A percentile compares a stretch with the other conserved stretches of the same genome.
These are phyloP conservation scores for slime mould (Dictyostelium discoideum) DNA, from an alignment of 78 protist genomes.

Conservation along the genomic window dicty_2.7 NC_007088.5:7493501-7494000, in stretches of 20 bases:
- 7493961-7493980: background rate
- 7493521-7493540: too few species aligned
- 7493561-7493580: slow-evolving; percentile 45
- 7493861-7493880: background rate
- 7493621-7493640: slow-evolving; percentile 19
- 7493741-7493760: background rate
- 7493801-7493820: background rate
- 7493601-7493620: slow-evolving; percentile 28
- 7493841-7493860: background rate
- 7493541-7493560: slow-evolving; percentile 29
- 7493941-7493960: background rate
- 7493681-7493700: background rate
- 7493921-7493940: background rate
- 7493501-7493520: too few species aligned
- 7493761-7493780: background rate
- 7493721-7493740: slow-evolving; percentile 9
- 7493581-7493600: slow-evolving; percentile 61
- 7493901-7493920: slow-evolving; percentile 3
- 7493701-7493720: background rate
- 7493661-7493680: slow-evolving; percentile 11
- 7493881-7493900: slow-evolving; percentile 7
- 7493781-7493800: background rate
- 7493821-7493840: background rate
- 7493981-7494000: background rate
- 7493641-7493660: slow-evolving; percentile 38